phyloP scores from a whole-genome alignment of 2,329 filamentous ascomycete genomes.

The Cercospora zeae-maydis region DNA sequence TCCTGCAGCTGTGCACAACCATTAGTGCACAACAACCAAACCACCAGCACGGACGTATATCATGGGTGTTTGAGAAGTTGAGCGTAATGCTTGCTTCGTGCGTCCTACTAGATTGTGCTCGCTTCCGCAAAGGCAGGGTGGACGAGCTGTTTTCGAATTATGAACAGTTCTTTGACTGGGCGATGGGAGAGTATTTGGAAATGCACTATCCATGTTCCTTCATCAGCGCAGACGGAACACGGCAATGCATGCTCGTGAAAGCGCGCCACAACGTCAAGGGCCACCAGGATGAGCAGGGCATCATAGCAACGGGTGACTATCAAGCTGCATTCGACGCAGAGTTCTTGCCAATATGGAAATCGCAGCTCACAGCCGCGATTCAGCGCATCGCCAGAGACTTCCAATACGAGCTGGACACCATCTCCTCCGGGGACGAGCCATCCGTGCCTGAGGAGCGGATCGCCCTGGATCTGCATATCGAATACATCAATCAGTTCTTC shows the following conservation, averaged over 20 bases:
- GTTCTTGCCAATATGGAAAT: constrained; percentile 31
- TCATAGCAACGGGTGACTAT: constrained; percentile 45
- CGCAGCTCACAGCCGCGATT: constrained; percentile 32
- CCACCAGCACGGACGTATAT: constrained; percentile 31
- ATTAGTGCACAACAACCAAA: constrained; percentile 38
- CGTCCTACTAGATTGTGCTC: constrained; percentile 48
- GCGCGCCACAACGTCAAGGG: constrained; percentile 34
- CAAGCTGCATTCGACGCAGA: constrained; percentile 38
- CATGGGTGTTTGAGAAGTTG: constrained; percentile 45
- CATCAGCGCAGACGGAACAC: constrained; percentile 31
- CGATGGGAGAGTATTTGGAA: constrained; percentile 46
- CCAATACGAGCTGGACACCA: constrained; percentile 33
- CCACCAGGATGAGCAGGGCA: constrained; percentile 46
- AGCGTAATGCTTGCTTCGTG: constrained; percentile 51
- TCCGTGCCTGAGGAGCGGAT: constrained; percentile 33
- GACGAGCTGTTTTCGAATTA: constrained; percentile 43
- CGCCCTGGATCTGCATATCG: constrained; percentile 32
- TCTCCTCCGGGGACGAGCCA: constrained; percentile 28
- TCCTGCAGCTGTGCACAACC: constrained; percentile 47
- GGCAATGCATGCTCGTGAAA: constrained; percentile 35
- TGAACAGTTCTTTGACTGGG: constrained; percentile 42
- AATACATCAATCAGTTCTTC: constrained; percentile 39
- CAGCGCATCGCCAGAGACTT: constrained; percentile 32
- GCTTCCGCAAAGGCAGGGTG: constrained; percentile 39
- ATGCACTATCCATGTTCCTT: constrained; percentile 49